phyloP scores from a whole-genome alignment of 208 protist genomes.

The Acanthamoeba lenticulata region DNA sequence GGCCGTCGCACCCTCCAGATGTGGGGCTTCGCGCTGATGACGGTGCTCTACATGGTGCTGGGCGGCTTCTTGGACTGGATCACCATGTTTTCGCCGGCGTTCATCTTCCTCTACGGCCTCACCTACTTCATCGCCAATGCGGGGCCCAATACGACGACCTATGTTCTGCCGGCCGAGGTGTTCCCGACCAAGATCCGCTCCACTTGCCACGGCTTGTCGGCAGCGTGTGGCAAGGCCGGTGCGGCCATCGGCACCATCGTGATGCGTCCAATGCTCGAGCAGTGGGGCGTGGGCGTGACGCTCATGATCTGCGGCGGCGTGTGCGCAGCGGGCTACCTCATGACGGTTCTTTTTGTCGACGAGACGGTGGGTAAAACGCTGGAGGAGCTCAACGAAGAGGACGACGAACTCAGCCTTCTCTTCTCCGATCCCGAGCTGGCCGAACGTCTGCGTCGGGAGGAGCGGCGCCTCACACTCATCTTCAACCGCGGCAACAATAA shows the following conservation, averaged over 20 bases:
- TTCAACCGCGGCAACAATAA: neutral
- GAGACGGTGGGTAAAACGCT: slow-evolving; percentile 69
- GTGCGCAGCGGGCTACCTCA: slow-evolving; percentile 59
- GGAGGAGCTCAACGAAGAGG: neutral
- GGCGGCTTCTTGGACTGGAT: slow-evolving; percentile 67
- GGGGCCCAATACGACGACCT: slow-evolving; percentile 88
- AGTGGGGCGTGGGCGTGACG: slow-evolving; percentile 65
- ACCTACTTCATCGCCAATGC: slow-evolving; percentile 87
- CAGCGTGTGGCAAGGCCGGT: slow-evolving; percentile 84
- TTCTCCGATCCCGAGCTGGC: slow-evolving; percentile 14
- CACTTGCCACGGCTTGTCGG: slow-evolving; percentile 84
- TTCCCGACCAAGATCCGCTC: slow-evolving; percentile 82
- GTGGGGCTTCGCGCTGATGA: slow-evolving; percentile 74
- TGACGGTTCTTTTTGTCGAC: slow-evolving; percentile 71
- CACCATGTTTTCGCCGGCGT: slow-evolving; percentile 60
- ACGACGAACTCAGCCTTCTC: slow-evolving; percentile 15
- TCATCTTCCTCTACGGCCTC: slow-evolving; percentile 83
- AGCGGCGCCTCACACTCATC: neutral
- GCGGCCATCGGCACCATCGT: slow-evolving; percentile 79
- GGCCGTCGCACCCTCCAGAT: slow-evolving; percentile 78
- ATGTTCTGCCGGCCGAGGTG: slow-evolving; percentile 84
- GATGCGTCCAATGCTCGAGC: slow-evolving; percentile 71
- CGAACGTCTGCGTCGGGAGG: neutral
- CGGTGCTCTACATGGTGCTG: slow-evolving; percentile 75
- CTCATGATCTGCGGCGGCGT: slow-evolving; percentile 70